Evolutionary conservation across 257 asterid genomes (phyloP), one percentile per base, ranked within the genome.

Genomic region (Solanum gracilifrons): DNA sequence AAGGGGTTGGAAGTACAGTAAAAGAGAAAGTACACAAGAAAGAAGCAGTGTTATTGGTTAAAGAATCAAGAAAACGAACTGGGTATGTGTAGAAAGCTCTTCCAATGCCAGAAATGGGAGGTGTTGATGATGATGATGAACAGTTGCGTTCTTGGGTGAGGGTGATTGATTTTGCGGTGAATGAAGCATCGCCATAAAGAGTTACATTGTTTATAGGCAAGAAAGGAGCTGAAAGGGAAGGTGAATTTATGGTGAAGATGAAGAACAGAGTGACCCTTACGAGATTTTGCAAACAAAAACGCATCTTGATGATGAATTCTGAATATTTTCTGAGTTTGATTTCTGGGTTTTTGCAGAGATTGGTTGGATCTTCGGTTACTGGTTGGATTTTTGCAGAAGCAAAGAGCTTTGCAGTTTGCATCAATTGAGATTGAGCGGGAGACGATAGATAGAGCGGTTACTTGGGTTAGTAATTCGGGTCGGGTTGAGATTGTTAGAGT

Each of bases 1-100:
- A 86, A 84, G 89, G 91, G 51, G 87, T 69, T 43, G 88, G 62
- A 11, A 89, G 43, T 84, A 93, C 87, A 35, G 92, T 87, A 91
- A 96, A 96, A 23, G 99, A 91, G 93, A 96, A 95, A 85, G 90
- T 91, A 86, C 90, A 88, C 68, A 93, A 90, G 88, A 96, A 96
- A 7, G 98, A 96, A 36, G 93, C 93, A 5, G 96, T 88, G 80
- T 88, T 84, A n/a, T 92, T 93, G 39, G 93, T 41, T 3, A 91
- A 87, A 21, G 90, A 85, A 64, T 93, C 96, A 32, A 94, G 94
- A 88, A 96, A 96, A 0, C 95, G 94, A 76, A 95, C 79, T 3
- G 98, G 96, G 88, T 88, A 86, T 21, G 80, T 77, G 87, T 92
- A 93, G 87, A 94, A 93, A 9, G 94, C 98, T 89, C 98, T 86